Conservation (phyloP, 305 asterid genomes). For the Solanum hybrid region DNA sequence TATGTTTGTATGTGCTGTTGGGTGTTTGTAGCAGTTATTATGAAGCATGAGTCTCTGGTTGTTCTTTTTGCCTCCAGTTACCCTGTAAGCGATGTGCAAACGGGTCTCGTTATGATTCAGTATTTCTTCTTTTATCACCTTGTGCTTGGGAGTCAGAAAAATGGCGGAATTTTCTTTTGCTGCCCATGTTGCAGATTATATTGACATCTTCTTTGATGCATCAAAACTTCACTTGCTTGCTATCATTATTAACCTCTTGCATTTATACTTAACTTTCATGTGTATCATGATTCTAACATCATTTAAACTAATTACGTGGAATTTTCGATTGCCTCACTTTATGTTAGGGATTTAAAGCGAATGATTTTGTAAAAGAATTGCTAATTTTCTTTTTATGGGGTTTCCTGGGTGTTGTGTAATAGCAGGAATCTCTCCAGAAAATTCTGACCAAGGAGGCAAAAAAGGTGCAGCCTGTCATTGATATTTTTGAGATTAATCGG, state of each 20-base stretch:
- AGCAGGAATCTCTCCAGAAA: conserved; percentile 64
- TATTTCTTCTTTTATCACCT: neutral
- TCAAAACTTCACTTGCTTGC: neutral
- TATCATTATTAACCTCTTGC: neutral
- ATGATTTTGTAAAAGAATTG: neutral
- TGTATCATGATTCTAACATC: conserved; percentile 1
- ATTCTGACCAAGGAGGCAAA: conserved; percentile 45
- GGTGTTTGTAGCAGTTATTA: neutral
- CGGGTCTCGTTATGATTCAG: neutral
- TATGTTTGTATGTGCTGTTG: neutral
- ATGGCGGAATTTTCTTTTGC: neutral
- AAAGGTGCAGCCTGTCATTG: conserved; percentile 56
- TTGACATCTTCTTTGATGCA: neutral
- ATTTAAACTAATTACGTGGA: neutral
- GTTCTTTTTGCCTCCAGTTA: neutral
- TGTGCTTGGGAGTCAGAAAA: neutral
- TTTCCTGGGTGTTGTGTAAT: conserved; percentile 17
- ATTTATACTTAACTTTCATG: neutral
- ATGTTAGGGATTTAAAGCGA: neutral
- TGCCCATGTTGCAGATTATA: neutral
- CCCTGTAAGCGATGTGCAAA: neutral
- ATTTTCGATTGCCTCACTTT: neutral
- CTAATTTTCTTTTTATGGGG: neutral
- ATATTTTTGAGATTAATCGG: conserved; percentile 74
- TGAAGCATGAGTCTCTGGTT: neutral